phyloP scores from a whole-genome alignment of 1,284 basidiomycete genomes.

The Abortiporus biennis region DNA sequence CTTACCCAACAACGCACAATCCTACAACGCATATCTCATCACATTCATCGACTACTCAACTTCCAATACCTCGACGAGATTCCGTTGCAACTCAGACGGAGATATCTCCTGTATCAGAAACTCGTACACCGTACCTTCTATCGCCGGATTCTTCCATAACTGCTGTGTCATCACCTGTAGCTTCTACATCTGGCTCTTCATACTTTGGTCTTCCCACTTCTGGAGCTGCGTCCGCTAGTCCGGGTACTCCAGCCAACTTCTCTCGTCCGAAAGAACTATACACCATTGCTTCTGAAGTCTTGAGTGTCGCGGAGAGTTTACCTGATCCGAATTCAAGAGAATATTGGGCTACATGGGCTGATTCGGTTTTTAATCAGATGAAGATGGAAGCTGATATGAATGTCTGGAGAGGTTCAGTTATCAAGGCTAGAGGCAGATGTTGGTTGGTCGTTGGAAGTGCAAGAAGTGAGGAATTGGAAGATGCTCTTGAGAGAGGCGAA shows the following conservation, averaged over 20 bases:
- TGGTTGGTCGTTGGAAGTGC: constrained; percentile 50
- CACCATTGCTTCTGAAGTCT: constrained; percentile 55
- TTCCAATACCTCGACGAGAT: constrained; percentile 2
- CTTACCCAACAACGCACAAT: constrained; percentile 24
- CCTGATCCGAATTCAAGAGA: constrained; percentile 34
- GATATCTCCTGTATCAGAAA: too few relatives aligned
- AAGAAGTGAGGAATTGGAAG: constrained; percentile 46
- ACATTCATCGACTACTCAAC: constrained; percentile 9
- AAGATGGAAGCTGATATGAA: constrained; percentile 47
- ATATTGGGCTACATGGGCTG: constrained; percentile 55
- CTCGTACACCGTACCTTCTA: too few relatives aligned
- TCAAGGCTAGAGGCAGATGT: constrained; percentile 43
- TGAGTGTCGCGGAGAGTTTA: constrained; percentile 52
- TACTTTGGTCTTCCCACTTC: background rate
- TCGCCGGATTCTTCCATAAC: too few relatives aligned
- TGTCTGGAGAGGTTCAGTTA: constrained; percentile 39
- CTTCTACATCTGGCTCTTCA: constrained; percentile 1
- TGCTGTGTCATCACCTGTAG: too few relatives aligned
- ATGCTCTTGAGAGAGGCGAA: constrained; percentile 37
- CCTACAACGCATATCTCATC: constrained; percentile 14
- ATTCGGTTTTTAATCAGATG: constrained; percentile 56
- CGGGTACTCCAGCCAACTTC: constrained; percentile 22
- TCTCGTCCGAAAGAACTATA: constrained; percentile 53
- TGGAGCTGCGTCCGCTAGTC: constrained; percentile 13
- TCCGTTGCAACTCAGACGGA: too few relatives aligned